A percentile compares a stretch with the other conserved stretches of the same genome.
Conservation (phyloP, 2,329 filamentous ascomycete species). For the Colletotrichum graminicola region DNA sequence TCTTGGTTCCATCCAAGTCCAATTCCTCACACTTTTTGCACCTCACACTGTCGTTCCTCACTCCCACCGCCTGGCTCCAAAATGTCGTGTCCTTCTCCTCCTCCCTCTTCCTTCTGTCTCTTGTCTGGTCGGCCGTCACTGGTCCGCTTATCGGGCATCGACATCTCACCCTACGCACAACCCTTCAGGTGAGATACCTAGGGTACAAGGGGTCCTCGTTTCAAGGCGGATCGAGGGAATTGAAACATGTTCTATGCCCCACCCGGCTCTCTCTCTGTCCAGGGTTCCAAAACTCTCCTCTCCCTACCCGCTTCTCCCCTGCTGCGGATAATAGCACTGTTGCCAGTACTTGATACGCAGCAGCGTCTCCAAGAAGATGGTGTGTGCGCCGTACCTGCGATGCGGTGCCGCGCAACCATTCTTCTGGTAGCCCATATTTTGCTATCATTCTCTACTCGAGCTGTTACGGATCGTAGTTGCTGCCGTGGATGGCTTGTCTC, state of each 20-base stretch:
- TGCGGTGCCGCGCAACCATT: slow-evolving; percentile 1
- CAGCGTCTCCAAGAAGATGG: slow-evolving; percentile 1
- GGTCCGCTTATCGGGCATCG: not conserved
- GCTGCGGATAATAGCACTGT: slow-evolving; percentile 7
- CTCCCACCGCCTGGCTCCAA: slow-evolving; percentile 20
- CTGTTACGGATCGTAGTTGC: slow-evolving; percentile 21
- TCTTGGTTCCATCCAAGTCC: slow-evolving; percentile 23
- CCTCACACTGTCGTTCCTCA: not conserved
- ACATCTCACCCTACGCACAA: slow-evolving; percentile 4
- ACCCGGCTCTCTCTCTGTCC: slow-evolving; percentile 27
- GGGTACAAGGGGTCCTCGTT: slow-evolving; percentile 19
- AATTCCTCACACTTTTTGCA: slow-evolving; percentile 20
- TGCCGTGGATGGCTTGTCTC: slow-evolving; percentile 30
- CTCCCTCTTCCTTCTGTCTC: not conserved
- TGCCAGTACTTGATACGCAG: slow-evolving; percentile 6
- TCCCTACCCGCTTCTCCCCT: slow-evolving; percentile 4
- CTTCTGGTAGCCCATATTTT: slow-evolving; percentile 13
- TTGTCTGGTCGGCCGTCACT: not conserved
- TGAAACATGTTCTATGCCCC: slow-evolving; percentile 39
- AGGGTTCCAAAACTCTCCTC: slow-evolving; percentile 30
- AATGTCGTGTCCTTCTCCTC: not conserved
- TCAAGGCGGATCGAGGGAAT: slow-evolving; percentile 30
- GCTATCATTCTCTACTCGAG: not conserved
- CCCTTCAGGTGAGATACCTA: slow-evolving; percentile 6
- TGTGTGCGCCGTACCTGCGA: not conserved